These are phyloP conservation scores for Diaporthe humulicola DNA, from an alignment of 2,329 filamentous ascomycete species.

Conservation along the genomic window DNA sequence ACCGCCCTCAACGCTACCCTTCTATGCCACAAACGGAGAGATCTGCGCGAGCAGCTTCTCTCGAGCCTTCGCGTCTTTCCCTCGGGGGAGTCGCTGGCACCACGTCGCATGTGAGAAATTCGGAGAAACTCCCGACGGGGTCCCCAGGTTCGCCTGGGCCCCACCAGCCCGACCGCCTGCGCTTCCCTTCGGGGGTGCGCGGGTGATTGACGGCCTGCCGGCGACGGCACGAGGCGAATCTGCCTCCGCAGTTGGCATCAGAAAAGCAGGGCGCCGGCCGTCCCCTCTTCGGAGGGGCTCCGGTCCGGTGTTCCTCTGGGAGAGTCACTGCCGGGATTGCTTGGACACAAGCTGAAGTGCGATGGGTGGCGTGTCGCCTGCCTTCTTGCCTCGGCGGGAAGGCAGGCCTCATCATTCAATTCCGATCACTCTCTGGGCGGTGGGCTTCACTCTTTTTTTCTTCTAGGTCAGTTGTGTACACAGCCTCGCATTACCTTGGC, in stretches of 20 bases:
- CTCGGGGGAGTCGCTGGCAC: slow-evolving; percentile 22
- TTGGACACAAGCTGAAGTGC: slow-evolving; percentile 49
- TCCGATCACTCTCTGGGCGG: slow-evolving; percentile 51
- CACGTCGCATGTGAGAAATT: slow-evolving; percentile 83
- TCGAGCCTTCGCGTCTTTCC: slow-evolving; percentile 43
- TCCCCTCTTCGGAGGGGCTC: slow-evolving; percentile 37
- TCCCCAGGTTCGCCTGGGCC: slow-evolving; percentile 41
- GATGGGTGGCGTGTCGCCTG: slow-evolving; percentile 49
- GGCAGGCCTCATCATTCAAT: slow-evolving; percentile 47
- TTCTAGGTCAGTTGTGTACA: slow-evolving; percentile 45
- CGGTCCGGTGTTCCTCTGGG: slow-evolving; percentile 45
- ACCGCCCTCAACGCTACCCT: slow-evolving; percentile 90
- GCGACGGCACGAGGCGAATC: slow-evolving; percentile 48
- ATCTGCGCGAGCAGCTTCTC: slow-evolving; percentile 53
- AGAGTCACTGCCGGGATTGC: slow-evolving; percentile 49
- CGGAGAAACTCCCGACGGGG: slow-evolving; percentile 46
- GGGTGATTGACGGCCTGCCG: slow-evolving; percentile 45
- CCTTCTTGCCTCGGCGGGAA: slow-evolving; percentile 37
- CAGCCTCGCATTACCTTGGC: neutral
- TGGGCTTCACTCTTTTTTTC: slow-evolving; percentile 46
- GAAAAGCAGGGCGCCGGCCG: slow-evolving; percentile 49
- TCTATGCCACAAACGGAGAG: slow-evolving; percentile 86
- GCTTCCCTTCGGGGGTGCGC: slow-evolving; percentile 35
- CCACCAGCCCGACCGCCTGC: slow-evolving; percentile 40
- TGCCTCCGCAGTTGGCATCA: slow-evolving; percentile 51